A percentile compares a stretch with the other conserved stretches of the same genome.
These are phyloP conservation scores for Wickerhamomyces rabaulensis DNA, from an alignment of 805 yeast genomes.

Conservation along the genomic window DNA sequence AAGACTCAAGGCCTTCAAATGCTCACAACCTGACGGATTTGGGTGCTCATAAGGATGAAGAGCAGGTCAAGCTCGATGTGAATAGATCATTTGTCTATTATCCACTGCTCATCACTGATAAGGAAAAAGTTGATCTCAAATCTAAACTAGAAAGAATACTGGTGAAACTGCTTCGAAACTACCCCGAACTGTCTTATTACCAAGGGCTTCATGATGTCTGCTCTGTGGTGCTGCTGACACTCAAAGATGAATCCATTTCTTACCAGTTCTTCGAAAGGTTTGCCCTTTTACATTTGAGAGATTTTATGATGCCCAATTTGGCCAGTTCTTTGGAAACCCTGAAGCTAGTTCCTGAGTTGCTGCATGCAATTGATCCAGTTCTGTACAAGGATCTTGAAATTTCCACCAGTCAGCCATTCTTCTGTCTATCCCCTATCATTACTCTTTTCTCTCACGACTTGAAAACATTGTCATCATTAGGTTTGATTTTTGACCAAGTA, in stretches of 20 bases:
- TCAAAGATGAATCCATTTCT: constrained; percentile 31
- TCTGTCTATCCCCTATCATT: constrained; percentile 69
- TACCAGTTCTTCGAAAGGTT: constrained; percentile 39
- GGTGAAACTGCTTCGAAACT: constrained; percentile 47
- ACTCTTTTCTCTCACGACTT: constrained; percentile 77
- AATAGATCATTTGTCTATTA: constrained; percentile 57
- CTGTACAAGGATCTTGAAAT: constrained; percentile 31
- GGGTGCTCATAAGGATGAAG: constrained; percentile 57
- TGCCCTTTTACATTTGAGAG: constrained; percentile 64
- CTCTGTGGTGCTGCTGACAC: constrained; percentile 54
- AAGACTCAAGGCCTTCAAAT: constrained; percentile 24
- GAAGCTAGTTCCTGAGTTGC: constrained; percentile 56
- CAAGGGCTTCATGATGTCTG: constrained; percentile 94
- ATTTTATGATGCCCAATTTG: constrained; percentile 74
- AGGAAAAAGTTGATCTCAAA: constrained; percentile 19
- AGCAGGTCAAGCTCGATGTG: constrained; percentile 76
- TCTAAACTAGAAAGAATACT: constrained; percentile 33
- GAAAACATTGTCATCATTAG: constrained; percentile 40
- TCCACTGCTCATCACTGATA: constrained; percentile 22
- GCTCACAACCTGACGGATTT: constrained; percentile 1
- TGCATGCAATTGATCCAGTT: constrained; percentile 42
- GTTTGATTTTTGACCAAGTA: constrained; percentile 64
- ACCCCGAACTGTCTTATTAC: constrained; percentile 68
- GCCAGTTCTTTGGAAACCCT: constrained; percentile 63
- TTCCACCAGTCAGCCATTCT: constrained; percentile 50